Evolutionary conservation across 179 eudicot species (phyloP).

Genomic region (Camellia oleifera): DNA sequence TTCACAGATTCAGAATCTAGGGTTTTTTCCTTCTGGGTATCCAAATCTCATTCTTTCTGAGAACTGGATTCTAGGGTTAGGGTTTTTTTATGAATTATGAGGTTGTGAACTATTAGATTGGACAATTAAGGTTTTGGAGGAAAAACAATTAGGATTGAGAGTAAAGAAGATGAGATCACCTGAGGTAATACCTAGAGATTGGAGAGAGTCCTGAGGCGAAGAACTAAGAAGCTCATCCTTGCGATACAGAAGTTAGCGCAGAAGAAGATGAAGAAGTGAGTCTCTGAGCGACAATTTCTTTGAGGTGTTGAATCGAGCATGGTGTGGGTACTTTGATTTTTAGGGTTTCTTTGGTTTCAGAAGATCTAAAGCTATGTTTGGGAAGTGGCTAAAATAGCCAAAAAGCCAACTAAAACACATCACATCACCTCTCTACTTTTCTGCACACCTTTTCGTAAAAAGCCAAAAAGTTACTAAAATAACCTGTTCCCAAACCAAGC

Average conservation of each 20-base stretch:
- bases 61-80: neutral
- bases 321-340: conserved; percentile 55
- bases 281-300: conserved; percentile 28
- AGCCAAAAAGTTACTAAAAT: too few relatives aligned
- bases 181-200: conserved; percentile 62
- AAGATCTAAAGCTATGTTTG: conserved; percentile 25
- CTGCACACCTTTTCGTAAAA: too few relatives aligned
- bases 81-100: neutral
- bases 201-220: conserved; percentile 46
- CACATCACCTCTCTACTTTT: too few relatives aligned
- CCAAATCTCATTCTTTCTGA: too few relatives aligned
- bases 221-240: conserved; percentile 56
- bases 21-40: neutral
- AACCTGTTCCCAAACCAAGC: too few relatives aligned
- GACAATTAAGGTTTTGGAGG: conserved; percentile 23
- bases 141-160: conserved; percentile 34
- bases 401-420: too few relatives aligned
- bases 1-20: conserved; percentile 1
- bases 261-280: conserved; percentile 31
- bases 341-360: conserved; percentile 60
- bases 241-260: conserved; percentile 32
- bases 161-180: conserved; percentile 75
- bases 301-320: conserved; percentile 52
- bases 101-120: neutral
- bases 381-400: too few relatives aligned